A percentile compares a stretch with the other conserved stretches of the same genome.
Evolutionary conservation across 2,329 filamentous ascomycete species (phyloP).

Genomic region (Colletotrichum truncatum): DNA sequence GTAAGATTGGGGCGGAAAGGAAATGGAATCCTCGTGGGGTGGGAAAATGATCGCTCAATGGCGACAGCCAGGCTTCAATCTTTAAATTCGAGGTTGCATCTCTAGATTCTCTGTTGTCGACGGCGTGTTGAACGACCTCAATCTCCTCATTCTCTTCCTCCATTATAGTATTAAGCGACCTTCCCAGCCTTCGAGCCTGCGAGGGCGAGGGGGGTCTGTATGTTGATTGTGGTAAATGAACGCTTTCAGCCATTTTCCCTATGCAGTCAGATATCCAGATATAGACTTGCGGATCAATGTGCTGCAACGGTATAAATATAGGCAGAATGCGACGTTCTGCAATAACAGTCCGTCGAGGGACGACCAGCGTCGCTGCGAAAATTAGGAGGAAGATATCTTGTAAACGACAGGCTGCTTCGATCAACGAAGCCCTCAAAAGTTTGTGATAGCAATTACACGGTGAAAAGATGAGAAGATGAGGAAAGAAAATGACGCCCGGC

Average conservation of each 20-base stretch:
- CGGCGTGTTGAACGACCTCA: slow-evolving; percentile 42
- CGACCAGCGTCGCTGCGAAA: slow-evolving; percentile 45
- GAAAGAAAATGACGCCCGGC: slow-evolving; percentile 7
- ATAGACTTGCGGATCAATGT: slow-evolving; percentile 16
- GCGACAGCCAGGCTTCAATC: slow-evolving; percentile 67
- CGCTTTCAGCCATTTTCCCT: slow-evolving; percentile 57
- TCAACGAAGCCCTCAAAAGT: slow-evolving; percentile 51
- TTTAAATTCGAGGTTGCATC: slow-evolving; percentile 53
- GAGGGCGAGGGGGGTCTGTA: slow-evolving; percentile 60
- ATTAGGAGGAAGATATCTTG: slow-evolving; percentile 29
- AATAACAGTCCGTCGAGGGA: slow-evolving; percentile 35
- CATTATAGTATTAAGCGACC: slow-evolving; percentile 72
- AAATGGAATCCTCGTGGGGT: slow-evolving; percentile 75
- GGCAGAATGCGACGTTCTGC: slow-evolving; percentile 19
- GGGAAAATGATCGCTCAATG: slow-evolving; percentile 73
- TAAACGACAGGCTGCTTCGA: slow-evolving; percentile 53
- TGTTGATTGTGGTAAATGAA: slow-evolving; percentile 49
- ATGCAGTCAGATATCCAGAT: slow-evolving; percentile 41
- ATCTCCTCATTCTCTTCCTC: slow-evolving; percentile 61
- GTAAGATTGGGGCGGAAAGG: slow-evolving; percentile 69
- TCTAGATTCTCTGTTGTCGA: slow-evolving; percentile 36
- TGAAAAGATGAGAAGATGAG: slow-evolving; percentile 34
- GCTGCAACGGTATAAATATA: slow-evolving; percentile 22
- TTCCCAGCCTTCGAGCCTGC: slow-evolving; percentile 64
- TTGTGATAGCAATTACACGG: slow-evolving; percentile 19